Conservation (phyloP, 257 asterid species). For the Solanum chilense region DNA sequence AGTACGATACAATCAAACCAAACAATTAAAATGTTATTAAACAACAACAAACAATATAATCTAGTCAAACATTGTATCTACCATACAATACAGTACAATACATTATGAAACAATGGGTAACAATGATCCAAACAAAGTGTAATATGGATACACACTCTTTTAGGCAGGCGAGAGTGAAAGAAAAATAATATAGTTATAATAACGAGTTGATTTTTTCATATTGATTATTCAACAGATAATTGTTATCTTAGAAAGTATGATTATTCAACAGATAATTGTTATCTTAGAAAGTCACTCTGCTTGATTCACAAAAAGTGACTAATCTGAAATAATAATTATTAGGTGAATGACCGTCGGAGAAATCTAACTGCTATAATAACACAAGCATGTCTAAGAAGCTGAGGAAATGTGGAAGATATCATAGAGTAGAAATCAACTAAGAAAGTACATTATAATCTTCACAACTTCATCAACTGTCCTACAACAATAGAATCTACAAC, state of each 20-base stretch:
- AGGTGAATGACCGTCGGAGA: fast-evolving
- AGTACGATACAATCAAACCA: too few relatives aligned
- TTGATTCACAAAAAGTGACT: neutral
- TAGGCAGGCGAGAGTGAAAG: neutral
- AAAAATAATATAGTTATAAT: neutral
- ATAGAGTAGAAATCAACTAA: neutral
- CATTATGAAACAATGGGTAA: too few relatives aligned
- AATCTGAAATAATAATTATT: neutral
- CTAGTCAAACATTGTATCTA: too few relatives aligned
- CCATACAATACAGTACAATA: too few relatives aligned
- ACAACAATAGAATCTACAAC: neutral
- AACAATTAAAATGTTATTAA: too few relatives aligned
- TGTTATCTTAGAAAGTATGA: too few relatives aligned
- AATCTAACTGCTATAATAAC: neutral
- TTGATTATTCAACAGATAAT: too few relatives aligned
- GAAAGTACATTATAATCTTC: neutral
- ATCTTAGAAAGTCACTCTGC: neutral
- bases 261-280: too few relatives aligned
- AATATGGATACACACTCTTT: neutral
- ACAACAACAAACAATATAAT: too few relatives aligned
- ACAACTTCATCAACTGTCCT: neutral
- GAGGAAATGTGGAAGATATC: neutral
- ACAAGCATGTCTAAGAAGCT: neutral
- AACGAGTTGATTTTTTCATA: neutral
- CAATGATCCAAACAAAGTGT: too few relatives aligned